Evolutionary conservation across 257 asterid genomes (phyloP).

Genomic region (Jaltomata sinuosa): DNA sequence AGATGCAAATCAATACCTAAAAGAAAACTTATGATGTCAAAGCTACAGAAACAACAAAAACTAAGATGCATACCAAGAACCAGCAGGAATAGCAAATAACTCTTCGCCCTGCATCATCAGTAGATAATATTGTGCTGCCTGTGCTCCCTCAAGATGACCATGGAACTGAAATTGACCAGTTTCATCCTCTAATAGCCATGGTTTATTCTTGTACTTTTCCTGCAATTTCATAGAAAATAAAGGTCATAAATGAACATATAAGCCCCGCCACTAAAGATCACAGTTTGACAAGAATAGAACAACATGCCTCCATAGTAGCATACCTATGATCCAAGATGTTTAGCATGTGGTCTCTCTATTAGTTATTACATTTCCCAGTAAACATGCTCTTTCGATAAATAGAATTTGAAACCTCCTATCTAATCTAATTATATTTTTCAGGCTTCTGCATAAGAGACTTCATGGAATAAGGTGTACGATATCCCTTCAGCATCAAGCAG

Average conservation of each 20-base stretch:
- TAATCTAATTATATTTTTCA: not conserved
- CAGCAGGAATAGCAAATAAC: constrained; percentile 93
- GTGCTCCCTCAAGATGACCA: constrained; percentile 90
- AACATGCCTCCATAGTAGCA: not conserved
- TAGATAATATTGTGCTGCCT: constrained; percentile 91
- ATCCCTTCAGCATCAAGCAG: not conserved
- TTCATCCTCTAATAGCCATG: constrained; percentile 98
- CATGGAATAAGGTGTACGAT: not conserved
- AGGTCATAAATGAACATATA: not conserved
- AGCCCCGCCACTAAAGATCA: not conserved
- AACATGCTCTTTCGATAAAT: not conserved
- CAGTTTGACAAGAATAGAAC: not conserved
- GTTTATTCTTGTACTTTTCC: constrained; percentile 94
- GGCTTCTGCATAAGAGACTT: not conserved
- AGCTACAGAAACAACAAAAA: not conserved
- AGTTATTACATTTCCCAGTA: not conserved
- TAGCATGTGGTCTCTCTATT: not conserved
- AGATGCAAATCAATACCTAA: not conserved
- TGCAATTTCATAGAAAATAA: constrained; percentile 8
- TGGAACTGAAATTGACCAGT: constrained; percentile 83
- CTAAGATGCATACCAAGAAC: constrained; percentile 65
- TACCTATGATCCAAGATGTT: not conserved
- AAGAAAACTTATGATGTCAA: not conserved
- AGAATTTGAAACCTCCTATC: not conserved
- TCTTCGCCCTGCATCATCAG: constrained; percentile 93